Evolutionary conservation across 2,329 filamentous ascomycete species (phyloP).

Genomic region (Ceratocystiopsis minuta): DNA sequence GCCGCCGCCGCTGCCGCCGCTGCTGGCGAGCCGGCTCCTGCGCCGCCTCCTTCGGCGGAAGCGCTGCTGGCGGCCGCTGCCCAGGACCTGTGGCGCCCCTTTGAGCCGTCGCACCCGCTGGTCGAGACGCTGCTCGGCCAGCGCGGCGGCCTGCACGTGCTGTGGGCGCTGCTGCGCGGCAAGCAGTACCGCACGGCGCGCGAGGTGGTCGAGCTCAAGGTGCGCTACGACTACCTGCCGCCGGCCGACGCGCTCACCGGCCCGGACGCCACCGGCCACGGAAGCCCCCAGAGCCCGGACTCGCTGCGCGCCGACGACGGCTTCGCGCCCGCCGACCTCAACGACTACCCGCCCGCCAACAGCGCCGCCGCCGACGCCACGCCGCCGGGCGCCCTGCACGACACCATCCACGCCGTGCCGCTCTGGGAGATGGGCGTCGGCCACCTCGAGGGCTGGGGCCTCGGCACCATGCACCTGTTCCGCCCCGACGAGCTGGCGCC

Average conservation of each 20-base stretch:
- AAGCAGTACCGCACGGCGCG: constrained; percentile 27
- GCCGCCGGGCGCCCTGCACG: background rate
- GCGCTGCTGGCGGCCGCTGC: no score
- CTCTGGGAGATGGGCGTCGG: constrained; percentile 30
- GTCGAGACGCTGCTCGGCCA: constrained; percentile 43
- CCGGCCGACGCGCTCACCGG: background rate
- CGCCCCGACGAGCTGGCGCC: constrained; percentile 41
- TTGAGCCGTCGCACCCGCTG: constrained; percentile 14
- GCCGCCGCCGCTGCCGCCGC: background rate
- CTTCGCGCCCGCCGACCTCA: no score
- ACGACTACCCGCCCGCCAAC: no score
- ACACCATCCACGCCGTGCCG: constrained; percentile 32
- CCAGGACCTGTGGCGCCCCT: background rate
- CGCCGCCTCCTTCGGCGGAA: no score
- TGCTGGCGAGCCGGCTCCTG: background rate
- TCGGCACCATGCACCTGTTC: constrained; percentile 25
- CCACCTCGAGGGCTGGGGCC: constrained; percentile 39
- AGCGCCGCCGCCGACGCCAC: background rate
- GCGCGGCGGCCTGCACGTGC: constrained; percentile 27
- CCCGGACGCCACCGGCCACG: background rate
- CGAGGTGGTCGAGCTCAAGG: constrained; percentile 37
- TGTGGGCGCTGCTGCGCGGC: constrained; percentile 42
- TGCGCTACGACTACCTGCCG: constrained; percentile 35
- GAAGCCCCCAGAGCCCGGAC: no score
- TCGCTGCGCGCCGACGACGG: no score